Evolutionary conservation across 1,284 basidiomycete species (phyloP), one percentile per base, ranked within the genome.

Genomic region (Farysia itapuensis): DNA sequence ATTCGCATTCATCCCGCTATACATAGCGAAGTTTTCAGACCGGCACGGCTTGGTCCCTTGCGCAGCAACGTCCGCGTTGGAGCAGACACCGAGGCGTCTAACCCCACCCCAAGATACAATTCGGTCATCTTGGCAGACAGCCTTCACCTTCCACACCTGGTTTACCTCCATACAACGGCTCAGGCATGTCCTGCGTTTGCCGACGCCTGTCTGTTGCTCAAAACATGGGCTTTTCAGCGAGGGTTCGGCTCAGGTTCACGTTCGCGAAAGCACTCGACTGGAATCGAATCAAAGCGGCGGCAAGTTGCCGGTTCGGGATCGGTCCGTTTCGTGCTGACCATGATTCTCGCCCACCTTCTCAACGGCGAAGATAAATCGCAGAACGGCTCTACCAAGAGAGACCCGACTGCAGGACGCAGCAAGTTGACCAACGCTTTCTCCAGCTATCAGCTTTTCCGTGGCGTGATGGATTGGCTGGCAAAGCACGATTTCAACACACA

Each of bases 161-260:
- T 93, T 20, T 81, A 85, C 20, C 81, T 86, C 9, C 85, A 94
- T 75, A 75, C 80, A 0, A 78, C 89, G 14, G 82, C 86, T 35
- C 81, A 86, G 53, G 78, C 81, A 12, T 81, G 84, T 4, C 81
- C 86, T 0, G 82, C 85, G 0, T 90, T 89, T 70, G 77, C 79
- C 2, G 88, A 93, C 50, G 90, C 89, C 6, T 79, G 90, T 15
- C 81, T 86, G 1, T 80, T 96, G 9, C 83, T 96, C 43, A 84
- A 90, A 16, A 84, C 94, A 15, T 96, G 93, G 94, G 88, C 89
- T 1, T 86, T 86, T 43, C 88, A 93, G 72, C 83, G 92, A 16
- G 90, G 90, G 0, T 89, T 89, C 59, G 49, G 84, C 26, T 46
- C 66, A 0, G 70, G 72, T 22, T 39, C 43, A 35, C 40, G 52